A percentile compares a stretch with the other conserved stretches of the same genome.
Conservation (phyloP, 1,139 yeast genomes). For the Geotrichum candidum region DNA sequence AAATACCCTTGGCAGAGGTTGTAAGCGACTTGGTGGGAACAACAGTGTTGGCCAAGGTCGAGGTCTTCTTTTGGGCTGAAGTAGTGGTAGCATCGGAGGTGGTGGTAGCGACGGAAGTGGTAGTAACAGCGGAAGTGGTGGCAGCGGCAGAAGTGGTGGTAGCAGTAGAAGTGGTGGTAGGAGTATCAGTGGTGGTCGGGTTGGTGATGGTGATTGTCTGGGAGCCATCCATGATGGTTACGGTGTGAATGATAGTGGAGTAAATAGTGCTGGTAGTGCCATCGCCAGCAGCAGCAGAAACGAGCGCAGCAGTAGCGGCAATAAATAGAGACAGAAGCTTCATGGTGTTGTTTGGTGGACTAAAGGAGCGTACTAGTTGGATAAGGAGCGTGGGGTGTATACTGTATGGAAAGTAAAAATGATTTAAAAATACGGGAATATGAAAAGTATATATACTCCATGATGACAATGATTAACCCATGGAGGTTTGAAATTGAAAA, state of each 20-base stretch:
- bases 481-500: too few relatives aligned
- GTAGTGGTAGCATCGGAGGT: neutral
- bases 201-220: neutral
- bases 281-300: neutral
- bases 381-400: neutral
- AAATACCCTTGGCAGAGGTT: neutral
- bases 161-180: neutral
- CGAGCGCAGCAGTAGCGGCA: neutral
- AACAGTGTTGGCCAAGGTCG: neutral
- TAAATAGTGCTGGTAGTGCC: slow-evolving; percentile 2
- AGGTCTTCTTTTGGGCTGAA: neutral
- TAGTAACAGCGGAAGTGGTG: neutral
- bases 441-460: too few relatives aligned
- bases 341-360: neutral
- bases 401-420: too few relatives aligned
- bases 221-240: slow-evolving; percentile 4
- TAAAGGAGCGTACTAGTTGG: neutral
- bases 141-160: neutral
- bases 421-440: too few relatives aligned
- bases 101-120: neutral
- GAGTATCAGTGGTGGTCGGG: neutral
- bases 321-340: neutral
- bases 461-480: too few relatives aligned
- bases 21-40: neutral
- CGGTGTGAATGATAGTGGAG: slow-evolving; percentile 9